phyloP scores from a whole-genome alignment of 2,329 filamentous ascomycete species.

The Calycina marina region DNA sequence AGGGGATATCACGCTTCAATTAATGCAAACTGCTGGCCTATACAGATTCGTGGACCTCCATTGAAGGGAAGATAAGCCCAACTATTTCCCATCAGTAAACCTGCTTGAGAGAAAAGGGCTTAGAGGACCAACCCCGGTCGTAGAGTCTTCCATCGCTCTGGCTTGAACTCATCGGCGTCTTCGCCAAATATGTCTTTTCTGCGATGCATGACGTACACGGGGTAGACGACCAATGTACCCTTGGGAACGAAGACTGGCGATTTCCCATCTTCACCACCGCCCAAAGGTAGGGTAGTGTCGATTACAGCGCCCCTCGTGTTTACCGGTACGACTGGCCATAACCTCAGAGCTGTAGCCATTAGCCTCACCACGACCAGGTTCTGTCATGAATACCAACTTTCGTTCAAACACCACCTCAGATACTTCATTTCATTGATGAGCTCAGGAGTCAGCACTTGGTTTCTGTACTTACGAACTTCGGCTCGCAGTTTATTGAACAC shows the following conservation, averaged over 20 bases:
- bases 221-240: slow-evolving; percentile 12
- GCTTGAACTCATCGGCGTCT: slow-evolving; percentile 28
- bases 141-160: slow-evolving; percentile 9
- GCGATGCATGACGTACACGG: slow-evolving; percentile 21
- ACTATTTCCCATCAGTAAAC: background rate
- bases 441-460: slow-evolving; percentile 33
- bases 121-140: slow-evolving; percentile 1
- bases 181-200: slow-evolving; percentile 46
- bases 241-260: slow-evolving; percentile 20
- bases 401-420: slow-evolving; percentile 36
- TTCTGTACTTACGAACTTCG: slow-evolving; percentile 18
- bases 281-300: slow-evolving; percentile 27
- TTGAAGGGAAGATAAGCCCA: slow-evolving; percentile 16
- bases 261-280: slow-evolving; percentile 22
- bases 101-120: background rate
- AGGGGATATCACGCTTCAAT: slow-evolving; percentile 15
- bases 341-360: slow-evolving; percentile 17
- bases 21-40: slow-evolving; percentile 23
- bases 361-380: slow-evolving; percentile 12
- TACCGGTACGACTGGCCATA: slow-evolving; percentile 26
- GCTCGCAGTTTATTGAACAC: slow-evolving; percentile 3
- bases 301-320: slow-evolving; percentile 19
- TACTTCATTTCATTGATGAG: slow-evolving; percentile 42
- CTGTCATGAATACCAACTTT: slow-evolving; percentile 28
- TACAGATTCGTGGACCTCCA: slow-evolving; percentile 22